Percentiles rank a stretch among this genome's conserved stretches.
Evolutionary conservation across 768 basidiomycete species (phyloP).

Genomic region (Leccinum boreale): DNA sequence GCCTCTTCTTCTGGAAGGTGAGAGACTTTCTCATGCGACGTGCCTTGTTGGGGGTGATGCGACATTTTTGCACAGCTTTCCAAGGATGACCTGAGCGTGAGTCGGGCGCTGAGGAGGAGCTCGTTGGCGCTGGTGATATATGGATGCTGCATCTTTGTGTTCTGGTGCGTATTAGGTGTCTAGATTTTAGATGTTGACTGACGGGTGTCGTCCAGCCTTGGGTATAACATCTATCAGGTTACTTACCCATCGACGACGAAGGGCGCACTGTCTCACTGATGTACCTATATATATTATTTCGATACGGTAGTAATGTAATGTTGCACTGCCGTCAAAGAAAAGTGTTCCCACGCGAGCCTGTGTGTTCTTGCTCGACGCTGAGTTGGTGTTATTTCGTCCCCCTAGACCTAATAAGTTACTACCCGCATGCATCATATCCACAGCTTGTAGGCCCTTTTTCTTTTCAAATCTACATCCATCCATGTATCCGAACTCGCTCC

Average conservation of each 20-base stretch:
- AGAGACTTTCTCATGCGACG: slow-evolving; percentile 20
- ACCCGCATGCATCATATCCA: slow-evolving; percentile 22
- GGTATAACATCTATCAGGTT: slow-evolving; percentile 75
- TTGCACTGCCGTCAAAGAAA: slow-evolving; percentile 8
- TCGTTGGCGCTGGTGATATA: slow-evolving; percentile 69
- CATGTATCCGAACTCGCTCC: slow-evolving; percentile 13
- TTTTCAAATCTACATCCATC: neutral
- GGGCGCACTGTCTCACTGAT: slow-evolving; percentile 4
- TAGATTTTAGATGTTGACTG: neutral
- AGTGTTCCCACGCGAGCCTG: slow-evolving; percentile 27
- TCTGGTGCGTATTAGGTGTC: slow-evolving; percentile 64
- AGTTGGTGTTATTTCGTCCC: slow-evolving; percentile 13
- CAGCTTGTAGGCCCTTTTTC: slow-evolving; percentile 5
- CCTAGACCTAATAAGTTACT: slow-evolving; percentile 25
- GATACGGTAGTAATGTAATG: slow-evolving; percentile 1
- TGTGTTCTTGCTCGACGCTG: neutral
- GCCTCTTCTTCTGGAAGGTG: slow-evolving; percentile 92
- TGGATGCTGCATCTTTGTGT: slow-evolving; percentile 75
- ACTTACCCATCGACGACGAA: slow-evolving; percentile 31
- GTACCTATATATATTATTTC: neutral
- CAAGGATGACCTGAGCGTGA: slow-evolving; percentile 56
- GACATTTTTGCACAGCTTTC: slow-evolving; percentile 50
- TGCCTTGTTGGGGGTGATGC: slow-evolving; percentile 2
- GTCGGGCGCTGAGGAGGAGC: slow-evolving; percentile 52
- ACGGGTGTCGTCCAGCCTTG: slow-evolving; percentile 46